Conservation (phyloP, 768 basidiomycete genomes). For the Podaxis sp. region DNA sequence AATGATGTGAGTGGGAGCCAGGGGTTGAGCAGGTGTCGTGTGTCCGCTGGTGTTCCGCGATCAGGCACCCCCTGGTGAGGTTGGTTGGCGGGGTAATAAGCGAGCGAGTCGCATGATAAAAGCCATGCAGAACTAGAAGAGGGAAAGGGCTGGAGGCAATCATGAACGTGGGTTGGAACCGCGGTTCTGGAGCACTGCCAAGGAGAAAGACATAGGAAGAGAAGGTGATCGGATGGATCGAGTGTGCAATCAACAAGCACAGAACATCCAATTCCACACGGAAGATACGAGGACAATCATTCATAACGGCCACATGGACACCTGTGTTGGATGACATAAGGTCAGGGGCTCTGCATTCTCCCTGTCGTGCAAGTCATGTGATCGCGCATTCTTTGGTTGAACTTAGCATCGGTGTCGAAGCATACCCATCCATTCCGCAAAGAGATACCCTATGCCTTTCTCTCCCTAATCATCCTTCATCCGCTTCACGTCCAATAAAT, state of each 20-base stretch:
- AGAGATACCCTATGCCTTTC: conserved; percentile 12
- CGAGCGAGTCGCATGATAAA: background rate
- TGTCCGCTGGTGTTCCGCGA: too few species aligned
- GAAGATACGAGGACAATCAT: background rate
- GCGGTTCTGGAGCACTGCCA: background rate
- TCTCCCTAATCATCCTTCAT: conserved; percentile 8
- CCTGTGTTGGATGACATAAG: conserved; percentile 1
- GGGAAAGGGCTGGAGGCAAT: background rate
- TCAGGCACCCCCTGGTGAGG: background rate
- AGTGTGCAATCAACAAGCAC: background rate
- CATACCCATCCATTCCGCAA: background rate
- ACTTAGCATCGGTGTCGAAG: background rate
- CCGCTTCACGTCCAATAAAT: conserved; percentile 4
- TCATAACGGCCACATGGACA: background rate
- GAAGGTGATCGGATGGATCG: background rate
- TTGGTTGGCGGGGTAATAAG: background rate
- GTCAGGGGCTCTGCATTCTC: background rate
- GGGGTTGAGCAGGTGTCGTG: too few species aligned
- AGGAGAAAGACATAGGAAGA: background rate
- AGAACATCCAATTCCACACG: background rate
- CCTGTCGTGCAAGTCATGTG: conserved; percentile 6
- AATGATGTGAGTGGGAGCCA: too few species aligned
- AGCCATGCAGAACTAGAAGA: background rate
- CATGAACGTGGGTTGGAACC: background rate
- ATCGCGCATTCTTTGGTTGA: conserved; percentile 12